Conservation (phyloP, 2,329 filamentous ascomycete genomes). For the Fusarium citri region DNA sequence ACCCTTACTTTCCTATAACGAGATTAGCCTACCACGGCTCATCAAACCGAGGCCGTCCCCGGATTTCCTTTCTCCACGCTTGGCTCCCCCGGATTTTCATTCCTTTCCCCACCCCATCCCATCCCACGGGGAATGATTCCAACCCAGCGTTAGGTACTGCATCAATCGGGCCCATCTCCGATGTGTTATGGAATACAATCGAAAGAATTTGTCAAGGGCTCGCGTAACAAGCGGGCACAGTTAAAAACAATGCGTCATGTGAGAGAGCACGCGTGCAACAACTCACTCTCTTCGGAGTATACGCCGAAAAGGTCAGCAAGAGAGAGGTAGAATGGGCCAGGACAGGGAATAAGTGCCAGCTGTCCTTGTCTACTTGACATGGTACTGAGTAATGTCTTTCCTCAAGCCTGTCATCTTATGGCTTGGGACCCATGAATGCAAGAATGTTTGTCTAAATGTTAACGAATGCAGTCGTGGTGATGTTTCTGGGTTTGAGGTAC, state of each 20-base stretch:
- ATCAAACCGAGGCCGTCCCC: constrained; percentile 18
- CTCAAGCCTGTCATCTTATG: not conserved
- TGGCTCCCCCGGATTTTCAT: constrained; percentile 37
- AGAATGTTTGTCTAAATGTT: not conserved
- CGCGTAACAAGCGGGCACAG: constrained; percentile 21
- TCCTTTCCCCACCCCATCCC: constrained; percentile 21
- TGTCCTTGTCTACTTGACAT: not conserved
- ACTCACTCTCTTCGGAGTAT: not conserved
- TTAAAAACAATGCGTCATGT: constrained; percentile 36
- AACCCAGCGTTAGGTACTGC: not conserved
- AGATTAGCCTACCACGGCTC: constrained; percentile 15
- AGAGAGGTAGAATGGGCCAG: not conserved
- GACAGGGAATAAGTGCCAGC: not conserved
- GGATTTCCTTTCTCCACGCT: constrained; percentile 22
- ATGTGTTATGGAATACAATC: not conserved
- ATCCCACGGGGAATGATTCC: constrained; percentile 6
- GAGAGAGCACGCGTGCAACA: constrained; percentile 24
- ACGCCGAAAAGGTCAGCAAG: not conserved
- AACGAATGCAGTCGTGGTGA: not conserved
- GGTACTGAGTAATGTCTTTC: not conserved
- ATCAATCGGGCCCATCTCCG: constrained; percentile 5
- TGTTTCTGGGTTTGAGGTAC: not conserved
- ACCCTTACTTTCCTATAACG: not conserved
- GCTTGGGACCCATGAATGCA: not conserved
- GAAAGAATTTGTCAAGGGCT: constrained; percentile 26